Percentiles rank a stretch among this genome's conserved stretches.
Evolutionary conservation across 2,329 filamentous ascomycete species (phyloP).

Genomic region (Alternaria postmessia): DNA sequence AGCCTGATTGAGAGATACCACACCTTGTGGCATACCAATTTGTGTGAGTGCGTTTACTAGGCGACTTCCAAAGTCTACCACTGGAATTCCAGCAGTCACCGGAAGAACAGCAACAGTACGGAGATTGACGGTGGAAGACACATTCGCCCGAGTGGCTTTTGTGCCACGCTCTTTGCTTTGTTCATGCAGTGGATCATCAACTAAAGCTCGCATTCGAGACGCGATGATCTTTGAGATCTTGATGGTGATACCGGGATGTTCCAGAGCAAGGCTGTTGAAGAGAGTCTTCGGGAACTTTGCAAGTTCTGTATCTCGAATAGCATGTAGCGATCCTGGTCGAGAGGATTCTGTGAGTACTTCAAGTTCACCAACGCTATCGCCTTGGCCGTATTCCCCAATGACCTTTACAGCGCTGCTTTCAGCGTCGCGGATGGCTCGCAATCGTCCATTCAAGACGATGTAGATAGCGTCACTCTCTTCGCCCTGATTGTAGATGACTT

Average conservation of each 20-base stretch:
- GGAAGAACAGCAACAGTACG: slow-evolving; percentile 92
- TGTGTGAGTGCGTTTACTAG: slow-evolving; percentile 88
- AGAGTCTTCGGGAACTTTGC: slow-evolving; percentile 95
- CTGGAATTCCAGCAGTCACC: slow-evolving; percentile 88
- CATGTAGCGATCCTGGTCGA: slow-evolving; percentile 89
- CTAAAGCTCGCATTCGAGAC: slow-evolving; percentile 86
- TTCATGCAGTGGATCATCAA: slow-evolving; percentile 79
- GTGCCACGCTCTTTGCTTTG: slow-evolving; percentile 68
- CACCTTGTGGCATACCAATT: slow-evolving; percentile 87
- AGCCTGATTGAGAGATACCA: slow-evolving; percentile 90
- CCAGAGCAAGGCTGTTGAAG: slow-evolving; percentile 96
- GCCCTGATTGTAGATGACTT: slow-evolving; percentile 90
- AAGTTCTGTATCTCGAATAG: slow-evolving; percentile 94
- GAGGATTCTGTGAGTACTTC: slow-evolving; percentile 95
- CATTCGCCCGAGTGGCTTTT: slow-evolving; percentile 66
- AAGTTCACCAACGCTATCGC: slow-evolving; percentile 95
- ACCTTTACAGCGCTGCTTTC: slow-evolving; percentile 84
- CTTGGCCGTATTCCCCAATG: slow-evolving; percentile 92
- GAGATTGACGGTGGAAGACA: slow-evolving; percentile 88
- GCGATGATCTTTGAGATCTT: slow-evolving; percentile 99
- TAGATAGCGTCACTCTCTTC: slow-evolving; percentile 99
- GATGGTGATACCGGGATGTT: slow-evolving; percentile 97
- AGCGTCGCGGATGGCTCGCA: slow-evolving; percentile 83
- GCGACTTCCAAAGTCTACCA: slow-evolving; percentile 92
- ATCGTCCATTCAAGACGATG: slow-evolving; percentile 91